Percentiles rank a stretch among this genome's conserved stretches.
Conservation (phyloP, 306 rosid genomes). For the Cucurbita pepo region DNA sequence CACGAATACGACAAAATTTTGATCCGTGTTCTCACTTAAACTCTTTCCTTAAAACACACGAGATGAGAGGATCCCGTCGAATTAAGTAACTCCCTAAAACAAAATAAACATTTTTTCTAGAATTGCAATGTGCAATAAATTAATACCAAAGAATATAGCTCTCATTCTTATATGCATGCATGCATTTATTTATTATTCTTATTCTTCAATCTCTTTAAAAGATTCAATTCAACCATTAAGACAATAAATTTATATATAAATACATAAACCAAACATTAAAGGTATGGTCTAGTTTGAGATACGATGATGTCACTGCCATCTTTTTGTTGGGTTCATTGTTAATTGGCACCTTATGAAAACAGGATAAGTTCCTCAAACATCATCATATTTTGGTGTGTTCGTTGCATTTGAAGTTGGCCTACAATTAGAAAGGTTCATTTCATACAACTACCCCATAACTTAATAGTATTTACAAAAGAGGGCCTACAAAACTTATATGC, state of each 20-base stretch:
- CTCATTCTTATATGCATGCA: neutral
- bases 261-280: neutral
- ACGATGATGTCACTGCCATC: neutral
- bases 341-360: neutral
- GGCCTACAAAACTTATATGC: neutral
- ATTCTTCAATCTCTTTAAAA: neutral
- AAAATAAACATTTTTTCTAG: too few relatives aligned
- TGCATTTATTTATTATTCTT: neutral
- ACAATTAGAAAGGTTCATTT: too few relatives aligned
- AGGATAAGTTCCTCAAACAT: neutral
- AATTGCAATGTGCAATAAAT: neutral
- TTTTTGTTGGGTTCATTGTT: neutral
- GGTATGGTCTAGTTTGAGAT: neutral
- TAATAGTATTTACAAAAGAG: too few relatives aligned
- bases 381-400: neutral
- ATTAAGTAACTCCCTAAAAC: too few relatives aligned
- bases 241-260: neutral
- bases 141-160: neutral
- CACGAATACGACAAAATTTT: too few relatives aligned
- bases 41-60: too few relatives aligned
- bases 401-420: neutral
- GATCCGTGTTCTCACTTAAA: too few relatives aligned
- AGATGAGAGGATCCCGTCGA: too few relatives aligned
- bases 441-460: too few relatives aligned
- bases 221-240: neutral